A percentile compares a stretch with the other conserved stretches of the same genome.
These are phyloP conservation scores for Dryadomyces quercus-mongolicae DNA, from an alignment of 2,329 filamentous ascomycete genomes.

Conservation along the genomic window DNA sequence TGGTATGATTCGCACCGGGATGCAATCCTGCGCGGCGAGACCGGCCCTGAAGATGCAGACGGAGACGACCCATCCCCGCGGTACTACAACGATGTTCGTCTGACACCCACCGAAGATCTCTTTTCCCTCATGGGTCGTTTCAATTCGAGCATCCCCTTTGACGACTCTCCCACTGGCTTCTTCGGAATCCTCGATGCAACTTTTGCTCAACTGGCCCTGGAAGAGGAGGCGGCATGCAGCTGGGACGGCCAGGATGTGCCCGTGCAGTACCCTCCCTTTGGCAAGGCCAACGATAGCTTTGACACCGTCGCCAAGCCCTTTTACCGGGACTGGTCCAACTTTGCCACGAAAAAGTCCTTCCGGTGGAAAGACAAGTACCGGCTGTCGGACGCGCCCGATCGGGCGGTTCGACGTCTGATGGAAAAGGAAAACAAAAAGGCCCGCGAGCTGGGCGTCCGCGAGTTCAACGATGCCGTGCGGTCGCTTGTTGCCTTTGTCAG, in stretches of 20 bases:
- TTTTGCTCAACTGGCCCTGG: constrained; percentile 68
- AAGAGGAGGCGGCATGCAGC: constrained; percentile 65
- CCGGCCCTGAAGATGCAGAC: constrained; percentile 25
- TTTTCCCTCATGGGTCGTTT: constrained; percentile 69
- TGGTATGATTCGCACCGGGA: constrained; percentile 97
- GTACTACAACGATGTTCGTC: constrained; percentile 50
- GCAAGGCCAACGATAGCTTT: constrained; percentile 60
- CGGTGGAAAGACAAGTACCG: constrained; percentile 82
- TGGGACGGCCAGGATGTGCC: constrained; percentile 46
- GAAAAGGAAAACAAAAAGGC: constrained; percentile 88
- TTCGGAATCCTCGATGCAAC: constrained; percentile 66
- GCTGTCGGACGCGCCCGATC: constrained; percentile 75
- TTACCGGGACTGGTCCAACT: constrained; percentile 69
- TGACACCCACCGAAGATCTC: constrained; percentile 74
- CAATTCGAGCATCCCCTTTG: constrained; percentile 64
- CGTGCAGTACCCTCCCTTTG: constrained; percentile 68
- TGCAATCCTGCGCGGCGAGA: constrained; percentile 62
- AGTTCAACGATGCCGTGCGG: constrained; percentile 87
- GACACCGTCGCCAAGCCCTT: constrained; percentile 69
- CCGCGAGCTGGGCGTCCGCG: constrained; percentile 68
- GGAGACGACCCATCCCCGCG: constrained; percentile 24
- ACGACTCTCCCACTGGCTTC: constrained; percentile 71
- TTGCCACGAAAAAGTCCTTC: constrained; percentile 76
- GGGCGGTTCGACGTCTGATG: constrained; percentile 70
- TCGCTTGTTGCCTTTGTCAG: constrained; percentile 79